Conservation (phyloP, 306 rosid genomes). For the Acacia crassicarpa region DNA sequence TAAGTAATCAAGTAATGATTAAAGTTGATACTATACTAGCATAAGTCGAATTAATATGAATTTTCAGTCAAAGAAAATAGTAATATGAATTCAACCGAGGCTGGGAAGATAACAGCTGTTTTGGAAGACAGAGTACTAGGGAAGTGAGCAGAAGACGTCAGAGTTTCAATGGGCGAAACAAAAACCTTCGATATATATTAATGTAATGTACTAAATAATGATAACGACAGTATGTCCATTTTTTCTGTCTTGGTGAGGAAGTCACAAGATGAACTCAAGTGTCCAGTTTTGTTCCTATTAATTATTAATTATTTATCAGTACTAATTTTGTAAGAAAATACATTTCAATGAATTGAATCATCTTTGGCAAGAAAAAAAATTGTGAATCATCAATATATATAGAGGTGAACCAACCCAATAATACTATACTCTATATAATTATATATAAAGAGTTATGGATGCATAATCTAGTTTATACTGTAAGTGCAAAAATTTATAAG, state of each 20-base stretch:
- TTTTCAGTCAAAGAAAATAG: neutral
- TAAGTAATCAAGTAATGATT: neutral
- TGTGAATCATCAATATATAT: too few species aligned
- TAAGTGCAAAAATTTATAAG: too few species aligned
- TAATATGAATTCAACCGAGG: conserved; percentile 20
- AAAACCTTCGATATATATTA: neutral
- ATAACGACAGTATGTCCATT: neutral
- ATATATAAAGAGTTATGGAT: too few species aligned
- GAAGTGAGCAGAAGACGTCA: conserved; percentile 27
- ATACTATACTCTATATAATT: too few species aligned
- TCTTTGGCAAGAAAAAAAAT: neutral
- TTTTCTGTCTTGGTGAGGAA: conserved; percentile 4
- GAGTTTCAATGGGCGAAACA: neutral
- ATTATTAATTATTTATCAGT: too few species aligned
- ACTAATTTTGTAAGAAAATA: neutral
- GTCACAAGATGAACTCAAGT: neutral
- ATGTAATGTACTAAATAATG: too few species aligned
- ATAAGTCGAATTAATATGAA: neutral
- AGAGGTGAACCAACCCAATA: too few species aligned
- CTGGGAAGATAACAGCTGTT: conserved; percentile 43
- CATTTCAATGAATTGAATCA: neutral
- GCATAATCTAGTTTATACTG: too few species aligned
- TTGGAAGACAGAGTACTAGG: conserved; percentile 38
- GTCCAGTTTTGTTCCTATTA: neutral
- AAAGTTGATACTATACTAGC: neutral